Evolutionary conservation across 148 eudicot genomes (phyloP).

Genomic region (Polygonum aviculare): DNA sequence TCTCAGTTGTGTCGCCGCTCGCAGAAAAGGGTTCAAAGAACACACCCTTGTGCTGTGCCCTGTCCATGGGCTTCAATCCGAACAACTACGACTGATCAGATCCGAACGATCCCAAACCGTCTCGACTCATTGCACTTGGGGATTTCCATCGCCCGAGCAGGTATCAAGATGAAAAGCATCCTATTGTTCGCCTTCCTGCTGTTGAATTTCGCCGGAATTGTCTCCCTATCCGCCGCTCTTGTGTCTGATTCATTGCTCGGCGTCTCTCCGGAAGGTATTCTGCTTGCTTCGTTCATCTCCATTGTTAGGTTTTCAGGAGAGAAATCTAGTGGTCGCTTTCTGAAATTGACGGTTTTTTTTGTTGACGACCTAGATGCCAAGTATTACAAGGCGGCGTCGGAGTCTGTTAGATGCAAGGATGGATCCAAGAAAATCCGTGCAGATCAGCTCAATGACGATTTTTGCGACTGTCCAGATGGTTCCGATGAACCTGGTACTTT

Average conservation of each 20-base stretch:
- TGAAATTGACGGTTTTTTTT: not conserved
- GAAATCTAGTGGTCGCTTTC: not conserved
- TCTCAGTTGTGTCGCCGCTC: not conserved
- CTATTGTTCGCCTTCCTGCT: not conserved
- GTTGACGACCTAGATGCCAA: constrained; percentile 39
- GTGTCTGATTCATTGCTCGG: constrained; percentile 34
- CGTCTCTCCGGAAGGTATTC: constrained; percentile 45
- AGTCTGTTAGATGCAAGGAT: constrained; percentile 61
- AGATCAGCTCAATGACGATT: constrained; percentile 74
- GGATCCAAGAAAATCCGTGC: constrained; percentile 71
- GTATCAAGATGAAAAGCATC: not conserved
- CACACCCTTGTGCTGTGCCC: not conserved
- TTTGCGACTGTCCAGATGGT: constrained; percentile 87
- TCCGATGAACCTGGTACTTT: constrained; percentile 82
- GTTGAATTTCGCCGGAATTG: not conserved
- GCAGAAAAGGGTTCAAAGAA: not conserved
- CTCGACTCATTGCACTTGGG: not conserved
- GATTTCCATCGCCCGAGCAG: constrained; percentile 1
- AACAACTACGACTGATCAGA: not conserved
- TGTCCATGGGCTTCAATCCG: not conserved
- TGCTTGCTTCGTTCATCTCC: not conserved
- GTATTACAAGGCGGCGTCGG: constrained; percentile 39
- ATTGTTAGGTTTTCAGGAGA: not conserved
- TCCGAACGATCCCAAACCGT: not conserved
- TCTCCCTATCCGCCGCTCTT: constrained; percentile 27